phyloP scores from a whole-genome alignment of 306 rosid genomes.

The Vachellia collinsii region DNA sequence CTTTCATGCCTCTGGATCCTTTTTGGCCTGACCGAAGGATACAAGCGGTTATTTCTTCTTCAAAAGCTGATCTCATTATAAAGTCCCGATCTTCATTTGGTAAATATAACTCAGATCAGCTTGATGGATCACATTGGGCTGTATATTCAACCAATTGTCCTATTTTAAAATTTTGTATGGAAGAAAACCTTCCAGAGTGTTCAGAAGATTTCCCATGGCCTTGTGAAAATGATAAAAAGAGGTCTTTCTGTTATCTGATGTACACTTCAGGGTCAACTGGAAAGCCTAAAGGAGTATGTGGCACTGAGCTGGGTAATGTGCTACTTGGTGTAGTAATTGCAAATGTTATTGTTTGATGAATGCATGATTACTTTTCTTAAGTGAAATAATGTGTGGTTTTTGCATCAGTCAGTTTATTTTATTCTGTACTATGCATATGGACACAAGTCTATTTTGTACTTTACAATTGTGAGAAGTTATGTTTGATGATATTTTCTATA shows the following conservation, averaged over 20 bases:
- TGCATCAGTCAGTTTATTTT: constrained; percentile 13
- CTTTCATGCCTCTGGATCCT: constrained; percentile 86
- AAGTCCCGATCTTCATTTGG: constrained; percentile 54
- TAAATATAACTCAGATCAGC: constrained; percentile 38
- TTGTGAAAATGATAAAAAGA: constrained; percentile 56
- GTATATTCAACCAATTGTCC: constrained; percentile 42
- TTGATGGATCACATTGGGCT: constrained; percentile 58
- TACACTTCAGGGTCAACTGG: constrained; percentile 97
- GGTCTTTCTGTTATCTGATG: constrained; percentile 80
- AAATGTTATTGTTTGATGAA: background rate
- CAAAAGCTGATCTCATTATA: constrained; percentile 62
- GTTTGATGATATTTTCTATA: background rate
- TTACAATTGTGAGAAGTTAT: constrained; percentile 5
- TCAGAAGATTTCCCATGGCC: constrained; percentile 51
- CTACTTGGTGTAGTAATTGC: background rate
- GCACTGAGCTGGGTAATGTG: constrained; percentile 73
- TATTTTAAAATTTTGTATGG: constrained; percentile 57
- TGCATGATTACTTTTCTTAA: background rate
- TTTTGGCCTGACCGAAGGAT: constrained; percentile 79
- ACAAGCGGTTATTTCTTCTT: constrained; percentile 54
- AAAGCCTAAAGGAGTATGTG: constrained; percentile 88
- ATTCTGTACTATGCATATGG: constrained; percentile 1
- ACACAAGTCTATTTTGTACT: constrained; percentile 5
- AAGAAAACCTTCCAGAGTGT: constrained; percentile 43
- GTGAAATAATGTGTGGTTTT: constrained; percentile 4